Base-by-base conservation (phyloP, 768 basidiomycete genomes). In the Pleurotus djamor region DNA sequence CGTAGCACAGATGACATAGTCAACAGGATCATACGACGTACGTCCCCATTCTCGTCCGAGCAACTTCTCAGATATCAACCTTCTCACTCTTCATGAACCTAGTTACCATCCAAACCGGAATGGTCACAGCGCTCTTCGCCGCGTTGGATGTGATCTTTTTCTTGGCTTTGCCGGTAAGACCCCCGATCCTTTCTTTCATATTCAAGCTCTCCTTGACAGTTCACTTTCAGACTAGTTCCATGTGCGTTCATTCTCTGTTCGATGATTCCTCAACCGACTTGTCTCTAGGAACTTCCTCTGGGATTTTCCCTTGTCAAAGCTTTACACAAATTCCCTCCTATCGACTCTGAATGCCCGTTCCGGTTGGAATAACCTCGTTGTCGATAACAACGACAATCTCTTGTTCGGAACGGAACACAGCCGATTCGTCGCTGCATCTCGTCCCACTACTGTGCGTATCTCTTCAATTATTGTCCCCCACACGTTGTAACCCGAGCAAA, bases 261-360 rank as follows among this genome's bases (percentile, higher is more conserved):
- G 34, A 32, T 12, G 8, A 47, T 8, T 16, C 41, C 6, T 4
- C 32, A 9, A 16, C 8, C 28, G 12, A 14, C 16, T 14, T 36
- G 21, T 4, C 32, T 45, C 8, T 48, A 60, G 59, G 44, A 60
- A 60, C 35, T 60, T 60, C 35, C 38, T 60, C 37, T 60, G 52
- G 52, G 59, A 60, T 28, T 54, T 60, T 32, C 21, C 59, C 4
- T 38, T 60, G 10, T 60, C 59, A 14, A 60, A 60, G 59, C 14
- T 60, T 44, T 60, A 60, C 44, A 60, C 52, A 6, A 60, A 60
- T 44, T 60, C 59, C 10, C 48, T 60, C 14, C 9, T 60, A 32
- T 60, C 59, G 12, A 60, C 59, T 14, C 21, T 60, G n/a, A 60
- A 60, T 35, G 59, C 52, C 16, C 59, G 59, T 12, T 52, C 59